Percentiles rank a stretch among this genome's conserved stretches.
Conservation (phyloP, 2,329 filamentous ascomycete genomes). For the Thelonectria blattea region DNA sequence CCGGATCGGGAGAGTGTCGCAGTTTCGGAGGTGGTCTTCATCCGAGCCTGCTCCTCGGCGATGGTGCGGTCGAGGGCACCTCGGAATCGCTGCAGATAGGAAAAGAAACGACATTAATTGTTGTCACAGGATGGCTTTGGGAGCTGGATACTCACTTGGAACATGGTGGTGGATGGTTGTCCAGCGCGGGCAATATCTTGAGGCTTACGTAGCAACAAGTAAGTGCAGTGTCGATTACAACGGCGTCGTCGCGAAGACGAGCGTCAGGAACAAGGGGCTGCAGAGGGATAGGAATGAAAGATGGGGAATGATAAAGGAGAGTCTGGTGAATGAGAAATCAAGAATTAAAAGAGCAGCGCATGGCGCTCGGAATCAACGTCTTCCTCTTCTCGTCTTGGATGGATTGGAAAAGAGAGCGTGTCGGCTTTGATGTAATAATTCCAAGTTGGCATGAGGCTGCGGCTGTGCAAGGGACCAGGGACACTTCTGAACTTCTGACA, state of each 20-base stretch:
- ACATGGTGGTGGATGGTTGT: conserved; percentile 16
- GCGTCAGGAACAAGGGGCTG: background rate
- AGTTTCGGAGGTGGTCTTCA: conserved; percentile 60
- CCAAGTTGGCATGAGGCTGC: background rate
- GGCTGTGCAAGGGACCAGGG: background rate
- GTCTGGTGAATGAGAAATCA: background rate
- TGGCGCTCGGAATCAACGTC: conserved; percentile 4
- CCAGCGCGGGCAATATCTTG: background rate
- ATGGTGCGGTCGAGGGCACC: conserved; percentile 86
- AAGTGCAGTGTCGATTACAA: conserved; percentile 2
- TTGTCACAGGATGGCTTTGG: background rate
- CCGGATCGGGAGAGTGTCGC: conserved; percentile 48
- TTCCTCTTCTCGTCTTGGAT: background rate
- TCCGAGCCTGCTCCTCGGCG: conserved; percentile 87
- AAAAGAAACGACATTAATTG: conserved; percentile 3
- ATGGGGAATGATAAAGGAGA: background rate
- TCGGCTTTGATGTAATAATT: background rate
- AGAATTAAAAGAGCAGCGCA: conserved; percentile 7
- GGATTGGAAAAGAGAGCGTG: conserved; percentile 10
- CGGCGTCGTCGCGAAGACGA: background rate
- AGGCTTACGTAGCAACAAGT: conserved; percentile 9
- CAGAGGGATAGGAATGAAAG: background rate
- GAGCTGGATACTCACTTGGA: conserved; percentile 13
- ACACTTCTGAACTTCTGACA: background rate
- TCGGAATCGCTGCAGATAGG: conserved; percentile 69